phyloP scores from a whole-genome alignment of 495 filamentous ascomycete genomes.

The Neurospora sp. region DNA sequence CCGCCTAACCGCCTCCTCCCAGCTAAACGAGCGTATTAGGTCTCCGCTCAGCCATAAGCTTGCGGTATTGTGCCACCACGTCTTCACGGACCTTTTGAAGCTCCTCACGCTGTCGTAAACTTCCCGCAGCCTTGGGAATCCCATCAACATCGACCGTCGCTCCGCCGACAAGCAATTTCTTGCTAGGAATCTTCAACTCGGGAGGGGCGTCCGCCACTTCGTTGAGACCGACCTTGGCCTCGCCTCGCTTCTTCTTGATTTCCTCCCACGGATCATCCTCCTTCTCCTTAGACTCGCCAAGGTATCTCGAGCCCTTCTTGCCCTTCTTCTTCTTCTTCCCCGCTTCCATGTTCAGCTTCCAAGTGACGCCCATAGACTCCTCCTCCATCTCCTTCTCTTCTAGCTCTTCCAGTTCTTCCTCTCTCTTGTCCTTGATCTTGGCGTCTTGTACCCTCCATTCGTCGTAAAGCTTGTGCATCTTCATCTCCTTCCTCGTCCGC shows the following conservation, averaged over 20 bases:
- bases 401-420: constrained; percentile 50
- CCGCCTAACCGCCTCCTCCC: neutral
- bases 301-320: constrained; percentile 32
- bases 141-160: constrained; percentile 62
- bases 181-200: constrained; percentile 51
- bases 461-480: constrained; percentile 67
- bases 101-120: constrained; percentile 74
- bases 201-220: constrained; percentile 80
- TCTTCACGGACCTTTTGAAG: constrained; percentile 61
- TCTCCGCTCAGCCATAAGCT: constrained; percentile 64
- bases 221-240: constrained; percentile 52
- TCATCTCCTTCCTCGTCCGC: constrained; percentile 69
- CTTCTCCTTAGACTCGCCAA: constrained; percentile 26
- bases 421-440: constrained; percentile 44
- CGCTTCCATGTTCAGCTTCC: constrained; percentile 40
- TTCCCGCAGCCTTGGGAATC: constrained; percentile 67
- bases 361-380: constrained; percentile 42
- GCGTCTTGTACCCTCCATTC: constrained; percentile 65
- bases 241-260: constrained; percentile 50
- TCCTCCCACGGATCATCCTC: constrained; percentile 72
- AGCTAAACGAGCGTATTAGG: constrained; percentile 2
- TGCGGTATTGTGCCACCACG: constrained; percentile 74
- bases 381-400: constrained; percentile 58
- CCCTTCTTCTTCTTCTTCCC: constrained; percentile 45
- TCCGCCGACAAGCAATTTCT: constrained; percentile 61